Evolutionary conservation across 2,329 filamentous ascomycete genomes (phyloP), one percentile per base, ranked within the genome.

Genomic region (Pyricularia sp.): DNA sequence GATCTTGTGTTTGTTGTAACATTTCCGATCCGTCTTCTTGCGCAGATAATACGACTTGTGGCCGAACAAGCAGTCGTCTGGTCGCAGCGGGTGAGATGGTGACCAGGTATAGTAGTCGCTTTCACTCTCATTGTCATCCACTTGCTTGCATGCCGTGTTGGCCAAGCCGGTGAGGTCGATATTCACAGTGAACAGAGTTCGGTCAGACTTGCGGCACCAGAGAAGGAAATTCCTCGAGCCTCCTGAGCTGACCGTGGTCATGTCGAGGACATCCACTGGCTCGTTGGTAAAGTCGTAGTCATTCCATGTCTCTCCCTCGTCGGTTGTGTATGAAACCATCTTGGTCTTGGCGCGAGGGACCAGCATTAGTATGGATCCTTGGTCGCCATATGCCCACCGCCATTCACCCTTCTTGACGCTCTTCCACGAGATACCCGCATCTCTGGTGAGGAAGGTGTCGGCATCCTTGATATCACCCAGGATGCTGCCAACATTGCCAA

Each of bases 341-440:
- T 88, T 88, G 4, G 89, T 91, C 63, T 84, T 81, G 64, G 82
- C 82, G 65, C 91, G 86, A 71, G 89, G 84, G 26, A 93, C 92
- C 62, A 99, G 88, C 57, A 96, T 91, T 67, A 97, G 86, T 70
- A 97, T 88, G 6, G 91, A 94, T 31, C 94, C 94, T 74, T 96
- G 91, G 71, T 99, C 96, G 66, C 94, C 96, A 73, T 91, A 96
- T 72, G 96, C 91, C 91, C 92, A 99, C 71, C 89, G 88, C 81
- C 92, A 96, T 44, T 83, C 84, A 6, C 94, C 96, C 76, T 96
- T 93, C 77, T 90, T 93, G 67, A 93, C 86, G 66, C 87, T 85
- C 68, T 82, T 87, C 94, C 94, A 99, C 53, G 80, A 90, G 63
- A 97, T 82, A 65, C 96, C 96, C n/a, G 89, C 94, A 73, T 99